Conservation (phyloP, 129 eudicot species). For the Solidago caesia region DNA sequence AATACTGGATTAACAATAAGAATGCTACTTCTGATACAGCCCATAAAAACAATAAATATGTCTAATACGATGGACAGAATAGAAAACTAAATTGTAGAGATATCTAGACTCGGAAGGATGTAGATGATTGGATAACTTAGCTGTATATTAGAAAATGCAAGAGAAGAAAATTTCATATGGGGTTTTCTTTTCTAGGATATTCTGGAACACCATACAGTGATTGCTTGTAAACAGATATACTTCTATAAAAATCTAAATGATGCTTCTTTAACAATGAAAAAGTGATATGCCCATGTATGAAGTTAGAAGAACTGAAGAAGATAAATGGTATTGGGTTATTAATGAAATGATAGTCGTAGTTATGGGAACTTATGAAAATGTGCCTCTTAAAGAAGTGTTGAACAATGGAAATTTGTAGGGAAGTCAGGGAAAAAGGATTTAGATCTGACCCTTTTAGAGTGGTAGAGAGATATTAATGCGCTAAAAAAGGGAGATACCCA, state of each 20-base stretch:
- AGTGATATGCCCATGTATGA: neutral
- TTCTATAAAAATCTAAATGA: neutral
- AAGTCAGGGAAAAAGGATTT: neutral
- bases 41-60: neutral
- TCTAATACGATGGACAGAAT: neutral
- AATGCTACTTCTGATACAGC: neutral
- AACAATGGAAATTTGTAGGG: neutral
- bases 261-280: neutral
- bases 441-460: neutral
- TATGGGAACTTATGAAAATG: neutral
- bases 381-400: neutral
- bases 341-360: neutral
- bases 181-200: constrained; percentile 5
- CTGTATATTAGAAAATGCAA: neutral
- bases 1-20: neutral
- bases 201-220: neutral
- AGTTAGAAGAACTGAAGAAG: neutral
- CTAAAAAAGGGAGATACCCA: neutral
- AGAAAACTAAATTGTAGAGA: constrained; percentile 8
- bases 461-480: neutral
- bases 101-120: constrained; percentile 16
- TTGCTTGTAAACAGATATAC: neutral
- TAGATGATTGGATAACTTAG: constrained; percentile 3
- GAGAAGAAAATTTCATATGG: constrained; percentile 18
- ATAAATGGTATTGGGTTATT: neutral